phyloP scores from a whole-genome alignment of 371 early-diverging fungal genomes.

The Smittium culicis region DNA sequence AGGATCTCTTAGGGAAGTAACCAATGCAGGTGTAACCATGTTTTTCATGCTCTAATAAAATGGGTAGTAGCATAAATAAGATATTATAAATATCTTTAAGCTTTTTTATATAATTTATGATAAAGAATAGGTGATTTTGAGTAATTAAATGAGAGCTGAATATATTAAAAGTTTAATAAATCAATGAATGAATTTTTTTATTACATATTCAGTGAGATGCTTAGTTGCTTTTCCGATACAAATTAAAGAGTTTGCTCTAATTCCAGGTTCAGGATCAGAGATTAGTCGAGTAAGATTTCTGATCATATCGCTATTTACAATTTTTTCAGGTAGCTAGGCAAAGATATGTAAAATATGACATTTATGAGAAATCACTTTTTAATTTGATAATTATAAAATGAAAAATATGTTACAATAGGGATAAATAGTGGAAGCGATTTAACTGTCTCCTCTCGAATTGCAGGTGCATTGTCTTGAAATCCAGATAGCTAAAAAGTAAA shows the following conservation, averaged over 20 bases:
- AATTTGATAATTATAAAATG: not conserved
- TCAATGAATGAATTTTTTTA: too few relatives aligned
- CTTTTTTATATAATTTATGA: not conserved
- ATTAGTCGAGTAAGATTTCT: slow-evolving; percentile 72
- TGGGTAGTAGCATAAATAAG: not conserved
- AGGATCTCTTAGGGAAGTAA: slow-evolving; percentile 70
- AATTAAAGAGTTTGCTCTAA: slow-evolving; percentile 86
- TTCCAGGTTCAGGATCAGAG: slow-evolving; percentile 84
- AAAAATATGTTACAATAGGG: slow-evolving; percentile 37
- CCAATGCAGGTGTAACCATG: slow-evolving; percentile 65
- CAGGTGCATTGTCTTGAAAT: slow-evolving; percentile 72
- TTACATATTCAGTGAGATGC: slow-evolving; percentile 13
- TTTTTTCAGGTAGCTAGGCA: slow-evolving; percentile 46
- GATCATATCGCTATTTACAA: slow-evolving; percentile 73
- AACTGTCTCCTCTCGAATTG: slow-evolving; percentile 83
- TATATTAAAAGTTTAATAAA: not conserved
- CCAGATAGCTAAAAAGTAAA: slow-evolving; percentile 43
- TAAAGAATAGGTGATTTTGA: too few relatives aligned
- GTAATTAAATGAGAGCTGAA: too few relatives aligned
- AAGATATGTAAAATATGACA: not conserved
- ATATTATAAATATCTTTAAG: not conserved
- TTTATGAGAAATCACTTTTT: not conserved
- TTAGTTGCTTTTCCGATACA: slow-evolving; percentile 81
- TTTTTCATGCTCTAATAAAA: slow-evolving; percentile 39
- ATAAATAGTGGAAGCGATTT: slow-evolving; percentile 62